These are phyloP conservation scores for Serpula lacrymans DNA, from an alignment of 768 basidiomycete genomes.

Conservation along the genomic window DNA sequence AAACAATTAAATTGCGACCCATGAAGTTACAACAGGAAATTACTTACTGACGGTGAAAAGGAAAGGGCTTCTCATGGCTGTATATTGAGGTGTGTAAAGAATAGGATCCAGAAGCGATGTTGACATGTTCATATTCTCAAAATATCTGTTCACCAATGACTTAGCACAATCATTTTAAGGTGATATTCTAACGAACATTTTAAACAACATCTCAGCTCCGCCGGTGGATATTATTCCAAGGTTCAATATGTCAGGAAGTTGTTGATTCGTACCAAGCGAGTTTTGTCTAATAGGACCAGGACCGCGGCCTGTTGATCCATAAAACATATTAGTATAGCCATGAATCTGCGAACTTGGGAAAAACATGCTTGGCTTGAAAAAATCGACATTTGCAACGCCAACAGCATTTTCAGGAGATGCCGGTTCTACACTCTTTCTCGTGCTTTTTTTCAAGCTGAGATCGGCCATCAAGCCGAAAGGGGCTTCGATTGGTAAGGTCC, in stretches of 20 bases:
- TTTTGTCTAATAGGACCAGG: constrained; percentile 38
- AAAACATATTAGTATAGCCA: constrained; percentile 2
- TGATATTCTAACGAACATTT: constrained; percentile 45
- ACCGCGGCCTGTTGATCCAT: constrained; percentile 38
- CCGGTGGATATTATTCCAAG: constrained; percentile 57
- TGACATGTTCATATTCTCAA: constrained; percentile 75
- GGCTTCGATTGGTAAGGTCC: constrained; percentile 57
- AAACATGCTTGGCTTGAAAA: constrained; percentile 61
- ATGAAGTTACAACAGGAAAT: background rate
- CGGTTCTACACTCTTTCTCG: constrained; percentile 40
- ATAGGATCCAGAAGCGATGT: constrained; percentile 76
- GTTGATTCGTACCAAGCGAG: constrained; percentile 40
- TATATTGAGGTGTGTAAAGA: constrained; percentile 80
- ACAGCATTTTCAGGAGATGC: constrained; percentile 48
- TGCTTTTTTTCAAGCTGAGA: constrained; percentile 46
- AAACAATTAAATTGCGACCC: background rate
- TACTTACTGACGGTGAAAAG: constrained; percentile 85
- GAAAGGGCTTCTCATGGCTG: constrained; percentile 84
- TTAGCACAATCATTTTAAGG: background rate
- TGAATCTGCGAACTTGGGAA: constrained; percentile 1
- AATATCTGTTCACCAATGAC: constrained; percentile 46
- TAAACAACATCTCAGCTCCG: constrained; percentile 72
- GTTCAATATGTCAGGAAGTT: constrained; percentile 61
- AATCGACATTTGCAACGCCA: constrained; percentile 65
- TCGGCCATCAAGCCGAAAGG: constrained; percentile 79